phyloP scores from a whole-genome alignment of 2,329 filamentous ascomycete genomes.

The Emergomyces africanus region DNA sequence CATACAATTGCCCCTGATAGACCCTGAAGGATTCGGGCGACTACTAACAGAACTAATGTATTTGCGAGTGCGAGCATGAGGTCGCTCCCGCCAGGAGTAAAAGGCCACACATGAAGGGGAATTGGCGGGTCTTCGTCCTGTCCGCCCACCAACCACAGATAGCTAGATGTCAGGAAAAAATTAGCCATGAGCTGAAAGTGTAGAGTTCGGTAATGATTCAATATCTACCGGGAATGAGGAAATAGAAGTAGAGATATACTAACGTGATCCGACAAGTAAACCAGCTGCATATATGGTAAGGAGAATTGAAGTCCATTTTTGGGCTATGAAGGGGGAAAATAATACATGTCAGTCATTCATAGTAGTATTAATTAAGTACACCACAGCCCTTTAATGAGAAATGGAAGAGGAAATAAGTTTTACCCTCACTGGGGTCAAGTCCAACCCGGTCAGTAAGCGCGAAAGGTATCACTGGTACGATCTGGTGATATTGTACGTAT shows the following conservation, averaged over 20 bases:
- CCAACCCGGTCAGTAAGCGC: constrained; percentile 2
- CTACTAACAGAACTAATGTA: constrained; percentile 35
- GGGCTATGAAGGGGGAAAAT: constrained; percentile 32
- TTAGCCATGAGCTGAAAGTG: not conserved
- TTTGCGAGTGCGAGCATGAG: constrained; percentile 41
- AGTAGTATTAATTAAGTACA: constrained; percentile 5
- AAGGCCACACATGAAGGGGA: constrained; percentile 47
- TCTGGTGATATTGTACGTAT: not conserved
- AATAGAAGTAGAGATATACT: constrained; percentile 12
- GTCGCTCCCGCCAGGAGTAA: constrained; percentile 42
- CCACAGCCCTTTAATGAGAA: not conserved
- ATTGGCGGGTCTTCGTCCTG: constrained; percentile 38
- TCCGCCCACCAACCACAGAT: constrained; percentile 42
- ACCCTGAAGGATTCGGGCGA: constrained; percentile 46
- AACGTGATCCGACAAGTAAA: constrained; percentile 45
- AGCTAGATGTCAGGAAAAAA: too few relatives aligned
- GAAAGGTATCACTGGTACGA: constrained; percentile 4
- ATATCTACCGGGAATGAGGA: not conserved
- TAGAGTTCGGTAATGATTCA: not conserved
- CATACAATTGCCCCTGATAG: constrained; percentile 46
- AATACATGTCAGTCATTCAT: constrained; percentile 1
- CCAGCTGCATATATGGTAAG: constrained; percentile 59
- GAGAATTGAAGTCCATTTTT: constrained; percentile 60
- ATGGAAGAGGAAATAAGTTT: not conserved
- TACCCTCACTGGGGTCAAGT: not conserved